phyloP scores from a whole-genome alignment of 345 rosid genomes.

The Microthlaspi erraticum region DNA sequence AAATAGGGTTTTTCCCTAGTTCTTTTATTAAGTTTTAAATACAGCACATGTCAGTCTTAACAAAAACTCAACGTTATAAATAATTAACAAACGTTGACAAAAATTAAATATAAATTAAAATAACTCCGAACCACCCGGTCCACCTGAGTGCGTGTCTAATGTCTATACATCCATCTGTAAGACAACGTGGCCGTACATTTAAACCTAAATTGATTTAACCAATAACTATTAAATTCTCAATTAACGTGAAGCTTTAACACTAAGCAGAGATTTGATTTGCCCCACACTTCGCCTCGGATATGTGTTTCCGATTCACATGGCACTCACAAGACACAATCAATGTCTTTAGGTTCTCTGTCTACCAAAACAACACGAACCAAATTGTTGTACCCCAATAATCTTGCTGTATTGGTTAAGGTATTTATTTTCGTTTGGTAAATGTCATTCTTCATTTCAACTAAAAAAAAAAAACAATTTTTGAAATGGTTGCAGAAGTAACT shows the following conservation, averaged over 20 bases:
- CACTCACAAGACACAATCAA: conserved; percentile 42
- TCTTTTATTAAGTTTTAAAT: too few species aligned
- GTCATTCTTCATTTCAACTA: not conserved
- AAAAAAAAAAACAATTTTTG: not conserved
- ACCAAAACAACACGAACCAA: conserved; percentile 13
- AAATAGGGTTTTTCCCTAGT: too few species aligned
- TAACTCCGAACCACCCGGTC: not conserved
- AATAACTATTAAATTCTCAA: not conserved
- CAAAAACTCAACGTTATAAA: conserved; percentile 15
- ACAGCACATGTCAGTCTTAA: conserved; percentile 23
- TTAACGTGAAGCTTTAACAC: not conserved
- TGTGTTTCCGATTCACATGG: conserved; percentile 43
- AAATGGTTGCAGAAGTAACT: not conserved
- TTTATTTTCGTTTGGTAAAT: conserved; percentile 4
- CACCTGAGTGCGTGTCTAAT: conserved; percentile 6
- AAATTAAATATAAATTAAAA: not conserved
- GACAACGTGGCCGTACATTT: conserved; percentile 23
- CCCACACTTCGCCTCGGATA: conserved; percentile 20
- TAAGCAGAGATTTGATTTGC: conserved; percentile 8
- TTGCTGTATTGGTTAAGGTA: not conserved
- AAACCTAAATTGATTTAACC: not conserved
- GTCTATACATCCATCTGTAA: not conserved
- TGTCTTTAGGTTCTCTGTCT: conserved; percentile 39
- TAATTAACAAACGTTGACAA: conserved; percentile 35
- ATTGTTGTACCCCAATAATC: conserved; percentile 7